Base-by-base conservation (phyloP, 805 yeast species). In the Candida ficus region DNA sequence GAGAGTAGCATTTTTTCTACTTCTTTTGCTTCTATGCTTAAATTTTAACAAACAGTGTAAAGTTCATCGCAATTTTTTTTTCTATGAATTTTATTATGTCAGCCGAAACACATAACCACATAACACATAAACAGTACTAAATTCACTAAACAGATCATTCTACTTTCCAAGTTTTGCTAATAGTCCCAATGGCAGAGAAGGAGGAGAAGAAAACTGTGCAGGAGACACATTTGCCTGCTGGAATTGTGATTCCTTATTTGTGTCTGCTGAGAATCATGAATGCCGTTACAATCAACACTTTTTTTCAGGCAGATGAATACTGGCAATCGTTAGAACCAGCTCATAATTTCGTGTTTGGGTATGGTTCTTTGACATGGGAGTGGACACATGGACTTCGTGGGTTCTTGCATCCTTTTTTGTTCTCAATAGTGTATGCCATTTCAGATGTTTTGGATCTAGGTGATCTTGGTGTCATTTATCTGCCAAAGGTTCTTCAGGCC, bases 241-340 rank as follows among this genome's bases (percentile, higher is more conserved):
- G 52, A 1, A 17, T 55, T 1, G 39, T 54, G 7, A 35, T 60
- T 4, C 54, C 54, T 17, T 54, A 55, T 38, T 47, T 76, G 6
- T 41, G 76, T 3, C 37, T 66, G 0, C 47, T 73, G n/a, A 61
- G 95, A 29, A 46, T 81, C 9, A 25, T 75, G 52, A 88, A 89
- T 60, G 76, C 95, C 0, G 55, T 84, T 19, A 58, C 79, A 1
- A 74, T 77, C 5, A 57, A 57, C 41, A 88, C 98, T 0, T 93
- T 78, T 57, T 93, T 93, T 63, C 99, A 93, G 60, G 91, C 99
- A 0, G 99, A 93, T 60, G 99, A 93, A 61, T 93, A 72, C 62
- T 93, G 82, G 79, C 99, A 93, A 62, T 70, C 90, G 0, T 64
- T 93, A 38, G 99, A 93, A 54, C 96, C 96, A 0, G 99, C 98